Evolutionary conservation across 805 yeast species (phyloP).

Genomic region (Teunomyces barrocoloradensis): DNA sequence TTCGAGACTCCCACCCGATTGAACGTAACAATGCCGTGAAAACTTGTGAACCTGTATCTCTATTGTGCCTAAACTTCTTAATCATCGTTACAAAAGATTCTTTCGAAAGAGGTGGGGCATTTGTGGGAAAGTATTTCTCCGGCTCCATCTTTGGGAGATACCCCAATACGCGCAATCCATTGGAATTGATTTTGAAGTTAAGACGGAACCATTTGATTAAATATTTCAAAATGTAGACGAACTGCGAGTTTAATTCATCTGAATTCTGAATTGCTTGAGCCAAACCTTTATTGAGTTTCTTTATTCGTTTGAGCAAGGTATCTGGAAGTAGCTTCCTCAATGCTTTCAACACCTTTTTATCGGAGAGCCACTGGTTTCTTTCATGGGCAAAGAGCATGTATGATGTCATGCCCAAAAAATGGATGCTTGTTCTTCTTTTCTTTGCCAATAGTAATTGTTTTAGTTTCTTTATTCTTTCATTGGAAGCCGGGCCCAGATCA

Average conservation of each 20-base stretch:
- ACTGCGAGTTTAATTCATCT: constrained; percentile 13
- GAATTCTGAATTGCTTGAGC: neutral
- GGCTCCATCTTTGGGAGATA: constrained; percentile 16
- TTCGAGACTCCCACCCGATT: constrained; percentile 28
- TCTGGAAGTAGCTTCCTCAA: constrained; percentile 26
- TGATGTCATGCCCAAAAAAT: constrained; percentile 21
- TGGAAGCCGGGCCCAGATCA: constrained; percentile 1
- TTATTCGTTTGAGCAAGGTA: constrained; percentile 13
- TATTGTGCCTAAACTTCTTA: constrained; percentile 25
- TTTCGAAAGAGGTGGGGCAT: constrained; percentile 11
- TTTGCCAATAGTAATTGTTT: constrained; percentile 9
- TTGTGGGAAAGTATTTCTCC: constrained; percentile 18
- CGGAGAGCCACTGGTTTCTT: constrained; percentile 21
- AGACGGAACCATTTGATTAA: constrained; percentile 33
- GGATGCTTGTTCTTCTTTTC: constrained; percentile 9
- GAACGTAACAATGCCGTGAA: constrained; percentile 27
- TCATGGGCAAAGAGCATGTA: constrained; percentile 20
- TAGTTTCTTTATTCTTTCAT: constrained; percentile 9
- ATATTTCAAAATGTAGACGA: constrained; percentile 30
- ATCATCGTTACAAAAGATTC: constrained; percentile 8
- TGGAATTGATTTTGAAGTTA: constrained; percentile 26
- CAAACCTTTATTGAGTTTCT: constrained; percentile 14
- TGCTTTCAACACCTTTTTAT: constrained; percentile 15
- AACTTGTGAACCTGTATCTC: constrained; percentile 34
- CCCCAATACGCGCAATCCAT: constrained; percentile 31